Evolutionary conservation across 352 stramenopile genomes (phyloP).

Genomic region (Thalassiosira mediterranea): DNA sequence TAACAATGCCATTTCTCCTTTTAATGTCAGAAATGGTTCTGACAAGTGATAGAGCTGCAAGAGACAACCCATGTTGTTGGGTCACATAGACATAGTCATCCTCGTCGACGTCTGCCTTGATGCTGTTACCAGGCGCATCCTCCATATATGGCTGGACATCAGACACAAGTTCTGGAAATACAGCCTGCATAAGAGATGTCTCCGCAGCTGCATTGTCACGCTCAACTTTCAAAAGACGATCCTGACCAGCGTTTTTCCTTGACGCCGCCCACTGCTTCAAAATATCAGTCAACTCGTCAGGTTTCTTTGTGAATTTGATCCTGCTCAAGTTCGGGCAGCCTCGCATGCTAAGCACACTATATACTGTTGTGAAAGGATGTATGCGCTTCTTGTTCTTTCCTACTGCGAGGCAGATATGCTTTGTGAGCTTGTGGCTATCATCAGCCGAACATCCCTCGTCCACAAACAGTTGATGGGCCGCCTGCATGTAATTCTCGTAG

Average conservation of each 20-base stretch:
- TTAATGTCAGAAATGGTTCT: too few relatives aligned
- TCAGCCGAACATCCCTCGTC: conserved; percentile 1
- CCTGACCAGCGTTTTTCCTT: background rate
- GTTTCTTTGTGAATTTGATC: conserved; percentile 8
- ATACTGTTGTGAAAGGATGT: conserved; percentile 3
- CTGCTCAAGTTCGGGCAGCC: conserved; percentile 1
- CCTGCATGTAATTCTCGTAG: conserved; percentile 8
- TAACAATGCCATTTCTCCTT: background rate
- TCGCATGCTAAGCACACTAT: background rate
- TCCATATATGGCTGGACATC: conserved; percentile 1
- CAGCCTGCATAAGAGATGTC: background rate
- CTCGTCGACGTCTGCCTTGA: too few relatives aligned
- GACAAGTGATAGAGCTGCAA: too few relatives aligned
- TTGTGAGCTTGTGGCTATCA: conserved; percentile 13
- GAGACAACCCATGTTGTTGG: too few relatives aligned
- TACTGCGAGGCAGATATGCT: background rate
- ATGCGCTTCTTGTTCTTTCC: background rate
- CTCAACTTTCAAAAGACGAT: background rate
- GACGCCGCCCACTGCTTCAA: background rate
- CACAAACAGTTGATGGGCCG: background rate
- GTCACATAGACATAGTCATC: too few relatives aligned
- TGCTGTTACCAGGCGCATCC: too few relatives aligned
- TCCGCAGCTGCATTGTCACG: conserved; percentile 8
- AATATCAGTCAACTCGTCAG: conserved; percentile 6
- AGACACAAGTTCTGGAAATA: background rate